Evolutionary conservation across 768 basidiomycete genomes (phyloP).

Genomic region (Lentinula detonsa): DNA sequence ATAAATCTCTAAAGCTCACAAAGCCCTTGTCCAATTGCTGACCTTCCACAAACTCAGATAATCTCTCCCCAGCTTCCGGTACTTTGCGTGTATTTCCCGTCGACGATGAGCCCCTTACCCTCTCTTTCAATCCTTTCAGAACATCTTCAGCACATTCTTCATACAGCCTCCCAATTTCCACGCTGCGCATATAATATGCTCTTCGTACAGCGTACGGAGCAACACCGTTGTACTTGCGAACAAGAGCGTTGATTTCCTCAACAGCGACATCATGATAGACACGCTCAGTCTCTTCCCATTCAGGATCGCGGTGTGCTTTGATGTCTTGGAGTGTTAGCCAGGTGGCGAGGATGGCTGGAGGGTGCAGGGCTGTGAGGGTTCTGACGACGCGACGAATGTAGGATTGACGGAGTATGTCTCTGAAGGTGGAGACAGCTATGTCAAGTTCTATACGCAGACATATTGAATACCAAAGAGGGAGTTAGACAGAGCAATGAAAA

Average conservation of each 20-base stretch:
- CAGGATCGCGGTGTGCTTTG: conserved; percentile 46
- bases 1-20: background rate
- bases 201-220: conserved; percentile 78
- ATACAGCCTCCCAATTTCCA: conserved; percentile 54
- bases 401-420: conserved; percentile 54
- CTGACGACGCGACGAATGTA: conserved; percentile 77
- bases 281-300: conserved; percentile 66
- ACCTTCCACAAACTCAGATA: background rate
- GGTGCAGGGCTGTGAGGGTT: conserved; percentile 41
- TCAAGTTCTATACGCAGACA: conserved; percentile 52
- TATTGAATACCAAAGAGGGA: background rate
- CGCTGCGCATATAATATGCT: conserved; percentile 46
- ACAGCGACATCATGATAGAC: conserved; percentile 66
- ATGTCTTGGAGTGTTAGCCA: conserved; percentile 29
- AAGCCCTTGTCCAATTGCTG: background rate
- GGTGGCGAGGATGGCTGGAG: conserved; percentile 28
- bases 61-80: background rate
- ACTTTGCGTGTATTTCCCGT: background rate
- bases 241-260: conserved; percentile 65
- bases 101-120: background rate
- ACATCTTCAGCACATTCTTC: conserved; percentile 48
- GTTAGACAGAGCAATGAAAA: background rate
- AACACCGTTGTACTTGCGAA: conserved; percentile 73
- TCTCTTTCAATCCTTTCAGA: conserved; percentile 25
- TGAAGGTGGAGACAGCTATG: conserved; percentile 51